Evolutionary conservation across 2,329 filamentous ascomycete genomes (phyloP).

Genomic region (Herpotrichia juniperi): DNA sequence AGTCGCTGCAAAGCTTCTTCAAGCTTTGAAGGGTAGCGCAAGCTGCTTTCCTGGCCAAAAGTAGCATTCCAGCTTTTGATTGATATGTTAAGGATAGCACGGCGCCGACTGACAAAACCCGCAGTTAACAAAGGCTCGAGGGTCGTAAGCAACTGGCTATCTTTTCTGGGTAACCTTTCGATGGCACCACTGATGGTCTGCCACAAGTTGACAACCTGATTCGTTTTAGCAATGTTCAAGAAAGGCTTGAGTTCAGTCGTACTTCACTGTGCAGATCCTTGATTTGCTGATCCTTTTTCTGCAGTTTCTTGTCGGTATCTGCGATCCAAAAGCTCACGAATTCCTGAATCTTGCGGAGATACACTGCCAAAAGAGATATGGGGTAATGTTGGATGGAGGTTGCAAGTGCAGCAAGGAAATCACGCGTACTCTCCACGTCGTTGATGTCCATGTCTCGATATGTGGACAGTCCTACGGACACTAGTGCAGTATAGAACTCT

Average conservation of each 20-base stretch:
- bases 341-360: slow-evolving; percentile 66
- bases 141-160: slow-evolving; percentile 61
- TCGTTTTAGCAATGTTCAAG: slow-evolving; percentile 16
- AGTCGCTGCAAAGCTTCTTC: slow-evolving; percentile 67
- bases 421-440: slow-evolving; percentile 47
- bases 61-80: slow-evolving; percentile 72
- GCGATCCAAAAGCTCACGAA: slow-evolving; percentile 69
- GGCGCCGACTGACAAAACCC: slow-evolving; percentile 60
- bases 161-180: slow-evolving; percentile 63
- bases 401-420: slow-evolving; percentile 61
- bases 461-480: slow-evolving; percentile 57
- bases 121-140: slow-evolving; percentile 59
- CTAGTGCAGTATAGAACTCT: slow-evolving; percentile 67
- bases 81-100: slow-evolving; percentile 57
- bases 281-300: slow-evolving; percentile 24
- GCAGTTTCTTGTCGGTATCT: slow-evolving; percentile 53
- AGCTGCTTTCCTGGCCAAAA: slow-evolving; percentile 64
- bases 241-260: slow-evolving; percentile 14
- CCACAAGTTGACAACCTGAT: slow-evolving; percentile 48
- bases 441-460: slow-evolving; percentile 57
- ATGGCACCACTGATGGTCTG: slow-evolving; percentile 57
- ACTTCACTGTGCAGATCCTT: slow-evolving; percentile 34
- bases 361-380: slow-evolving; percentile 57
- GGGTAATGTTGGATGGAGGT: slow-evolving; percentile 47
- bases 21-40: slow-evolving; percentile 70